Percentiles rank a stretch among this genome's conserved stretches.
These are phyloP conservation scores for Fusarium camptoceras DNA, from an alignment of 2,329 filamentous ascomycete species.

Conservation along the genomic window DNA sequence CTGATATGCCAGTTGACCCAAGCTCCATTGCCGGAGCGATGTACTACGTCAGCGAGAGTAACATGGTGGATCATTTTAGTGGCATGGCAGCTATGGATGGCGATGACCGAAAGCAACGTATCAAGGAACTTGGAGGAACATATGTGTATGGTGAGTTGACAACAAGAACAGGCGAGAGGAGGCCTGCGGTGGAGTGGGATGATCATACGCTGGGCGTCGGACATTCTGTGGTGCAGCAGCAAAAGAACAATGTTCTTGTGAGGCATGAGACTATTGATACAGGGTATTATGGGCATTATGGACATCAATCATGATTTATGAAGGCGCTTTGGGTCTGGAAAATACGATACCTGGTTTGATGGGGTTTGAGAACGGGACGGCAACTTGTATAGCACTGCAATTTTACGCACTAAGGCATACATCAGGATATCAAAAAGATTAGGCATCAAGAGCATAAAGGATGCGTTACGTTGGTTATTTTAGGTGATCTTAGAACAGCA, in stretches of 20 bases:
- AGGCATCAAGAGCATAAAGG: neutral
- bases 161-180: conserved; percentile 33
- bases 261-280: conserved; percentile 38
- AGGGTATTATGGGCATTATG: conserved; percentile 39
- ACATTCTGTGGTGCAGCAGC: conserved; percentile 7
- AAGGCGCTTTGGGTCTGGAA: neutral
- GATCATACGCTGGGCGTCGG: conserved; percentile 33
- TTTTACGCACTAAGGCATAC: neutral
- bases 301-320: conserved; percentile 24
- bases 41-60: conserved; percentile 55
- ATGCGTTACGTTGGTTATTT: neutral
- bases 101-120: conserved; percentile 36
- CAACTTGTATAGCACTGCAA: neutral
- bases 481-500: neutral
- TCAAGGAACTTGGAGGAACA: conserved; percentile 39
- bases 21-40: conserved; percentile 59
- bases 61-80: conserved; percentile 42
- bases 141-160: conserved; percentile 44
- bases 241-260: conserved; percentile 3
- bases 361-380: neutral
- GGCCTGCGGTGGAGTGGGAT: conserved; percentile 45
- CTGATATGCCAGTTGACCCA: conserved; percentile 60
- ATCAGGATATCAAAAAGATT: neutral
- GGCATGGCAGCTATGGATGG: conserved; percentile 40
- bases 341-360: conserved; percentile 1